Evolutionary conservation across 2,329 filamentous ascomycete species (phyloP).

Genomic region (Sclerotiophoma versabilis): DNA sequence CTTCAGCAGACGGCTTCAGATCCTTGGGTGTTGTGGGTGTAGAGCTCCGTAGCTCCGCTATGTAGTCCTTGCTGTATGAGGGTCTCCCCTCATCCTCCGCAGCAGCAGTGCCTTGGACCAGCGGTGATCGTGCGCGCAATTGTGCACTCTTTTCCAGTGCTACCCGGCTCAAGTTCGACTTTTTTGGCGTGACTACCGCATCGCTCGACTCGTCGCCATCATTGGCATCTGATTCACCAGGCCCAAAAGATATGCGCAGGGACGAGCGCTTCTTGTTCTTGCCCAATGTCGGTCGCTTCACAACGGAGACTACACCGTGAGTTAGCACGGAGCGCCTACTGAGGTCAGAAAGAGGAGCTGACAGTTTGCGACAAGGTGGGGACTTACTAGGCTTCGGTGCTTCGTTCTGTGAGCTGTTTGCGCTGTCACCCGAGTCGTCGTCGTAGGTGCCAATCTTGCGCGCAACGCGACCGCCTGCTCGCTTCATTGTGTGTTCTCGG

Average conservation of each 20-base stretch:
- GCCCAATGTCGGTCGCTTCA: slow-evolving; percentile 60
- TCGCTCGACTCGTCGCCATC: slow-evolving; percentile 59
- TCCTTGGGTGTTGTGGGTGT: slow-evolving; percentile 83
- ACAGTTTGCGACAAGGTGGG: slow-evolving; percentile 25
- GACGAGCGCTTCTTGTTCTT: slow-evolving; percentile 74
- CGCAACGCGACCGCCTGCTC: slow-evolving; percentile 70
- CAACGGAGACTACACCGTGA: slow-evolving; percentile 55
- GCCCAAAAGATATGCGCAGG: slow-evolving; percentile 79
- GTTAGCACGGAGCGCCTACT: slow-evolving; percentile 54
- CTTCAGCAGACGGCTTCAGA: slow-evolving; percentile 49
- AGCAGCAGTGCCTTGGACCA: slow-evolving; percentile 60
- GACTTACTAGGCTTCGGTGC: slow-evolving; percentile 53
- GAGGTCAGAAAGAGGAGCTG: slow-evolving; percentile 38
- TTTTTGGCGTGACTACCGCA: slow-evolving; percentile 67
- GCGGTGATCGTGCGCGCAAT: slow-evolving; percentile 61
- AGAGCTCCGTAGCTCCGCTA: slow-evolving; percentile 83
- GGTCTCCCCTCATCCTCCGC: slow-evolving; percentile 70
- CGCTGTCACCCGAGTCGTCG: slow-evolving; percentile 52
- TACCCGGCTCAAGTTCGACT: slow-evolving; percentile 67
- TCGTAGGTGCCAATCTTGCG: slow-evolving; percentile 79
- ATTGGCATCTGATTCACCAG: slow-evolving; percentile 60
- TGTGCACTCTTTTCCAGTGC: slow-evolving; percentile 72
- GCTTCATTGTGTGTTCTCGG: slow-evolving; percentile 57
- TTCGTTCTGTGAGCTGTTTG: slow-evolving; percentile 41
- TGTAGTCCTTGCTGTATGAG: slow-evolving; percentile 83